Evolutionary conservation across 2,329 filamentous ascomycete genomes (phyloP).

Genomic region (Pezicula carpinea): DNA sequence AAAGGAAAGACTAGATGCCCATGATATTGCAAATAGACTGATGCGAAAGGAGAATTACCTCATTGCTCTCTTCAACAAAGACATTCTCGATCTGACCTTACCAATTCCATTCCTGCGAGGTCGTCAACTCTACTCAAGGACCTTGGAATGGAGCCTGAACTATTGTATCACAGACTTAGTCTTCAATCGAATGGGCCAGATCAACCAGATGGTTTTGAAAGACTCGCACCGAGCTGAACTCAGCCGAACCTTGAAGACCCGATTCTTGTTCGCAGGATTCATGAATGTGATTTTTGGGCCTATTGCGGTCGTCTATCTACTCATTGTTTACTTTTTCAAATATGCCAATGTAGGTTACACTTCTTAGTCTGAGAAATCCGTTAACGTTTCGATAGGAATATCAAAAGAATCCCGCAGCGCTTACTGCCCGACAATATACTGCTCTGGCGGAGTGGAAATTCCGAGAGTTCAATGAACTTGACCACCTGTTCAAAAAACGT

Average conservation of each 20-base stretch:
- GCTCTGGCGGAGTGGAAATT: constrained; percentile 97
- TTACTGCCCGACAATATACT: constrained; percentile 87
- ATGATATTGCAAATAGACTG: constrained; percentile 92
- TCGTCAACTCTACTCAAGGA: constrained; percentile 81
- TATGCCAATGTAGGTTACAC: constrained; percentile 73
- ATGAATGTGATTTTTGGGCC: constrained; percentile 85
- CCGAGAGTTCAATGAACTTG: constrained; percentile 94
- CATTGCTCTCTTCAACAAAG: constrained; percentile 96
- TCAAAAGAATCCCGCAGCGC: constrained; percentile 83
- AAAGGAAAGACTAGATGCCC: constrained; percentile 90
- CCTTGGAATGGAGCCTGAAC: constrained; percentile 87
- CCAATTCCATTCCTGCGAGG: constrained; percentile 78
- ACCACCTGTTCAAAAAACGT: constrained; percentile 84
- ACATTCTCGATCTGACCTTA: constrained; percentile 81
- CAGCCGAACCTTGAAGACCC: constrained; percentile 69
- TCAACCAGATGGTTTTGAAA: constrained; percentile 80
- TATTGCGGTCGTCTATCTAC: constrained; percentile 78
- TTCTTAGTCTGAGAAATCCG: neutral
- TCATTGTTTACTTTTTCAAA: constrained; percentile 87
- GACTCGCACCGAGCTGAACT: constrained; percentile 74
- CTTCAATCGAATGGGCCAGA: constrained; percentile 84
- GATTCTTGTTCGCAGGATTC: constrained; percentile 78
- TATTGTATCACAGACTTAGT: constrained; percentile 90
- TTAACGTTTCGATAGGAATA: constrained; percentile 61
- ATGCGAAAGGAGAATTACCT: constrained; percentile 98